These are phyloP conservation scores for Pelargonium cotyledonis DNA, from an alignment of 441 rosid genomes.

Conservation along the genomic window DNA sequence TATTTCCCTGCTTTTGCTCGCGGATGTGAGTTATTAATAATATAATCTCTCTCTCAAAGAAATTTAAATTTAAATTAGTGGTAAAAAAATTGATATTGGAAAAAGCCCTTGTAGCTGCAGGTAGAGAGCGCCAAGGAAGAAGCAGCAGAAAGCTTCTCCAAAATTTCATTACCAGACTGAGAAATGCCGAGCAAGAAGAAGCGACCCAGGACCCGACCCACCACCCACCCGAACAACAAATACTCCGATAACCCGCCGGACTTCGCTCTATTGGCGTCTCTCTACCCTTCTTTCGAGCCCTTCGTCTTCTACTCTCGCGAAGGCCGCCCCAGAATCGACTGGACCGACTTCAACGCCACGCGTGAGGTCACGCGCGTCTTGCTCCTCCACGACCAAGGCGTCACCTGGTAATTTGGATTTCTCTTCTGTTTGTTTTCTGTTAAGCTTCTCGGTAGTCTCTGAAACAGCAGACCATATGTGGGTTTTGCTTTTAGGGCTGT, in stretches of 20 bases:
- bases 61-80: no score
- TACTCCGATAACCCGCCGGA: conserved; percentile 80
- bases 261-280: conserved; percentile 62
- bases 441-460: no score
- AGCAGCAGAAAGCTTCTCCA: no score
- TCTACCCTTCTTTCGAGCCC: conserved; percentile 65
- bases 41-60: no score
- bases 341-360: conserved; percentile 86
- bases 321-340: conserved; percentile 67
- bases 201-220: conserved; percentile 37
- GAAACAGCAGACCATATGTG: background rate
- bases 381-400: conserved; percentile 64
- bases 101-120: no score
- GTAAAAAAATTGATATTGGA: no score
- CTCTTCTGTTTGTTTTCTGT: background rate
- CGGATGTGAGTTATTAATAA: no score
- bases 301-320: conserved; percentile 58
- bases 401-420: conserved; percentile 43
- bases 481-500: background rate
- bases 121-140: no score
- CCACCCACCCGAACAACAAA: conserved; percentile 56
- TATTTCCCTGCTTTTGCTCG: no score
- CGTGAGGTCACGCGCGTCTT: conserved; percentile 80
- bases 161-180: no score
- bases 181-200: conserved; percentile 46